Evolutionary conservation across 2,329 filamentous ascomycete genomes (phyloP).

Genomic region (Waltergamsia citrina): DNA sequence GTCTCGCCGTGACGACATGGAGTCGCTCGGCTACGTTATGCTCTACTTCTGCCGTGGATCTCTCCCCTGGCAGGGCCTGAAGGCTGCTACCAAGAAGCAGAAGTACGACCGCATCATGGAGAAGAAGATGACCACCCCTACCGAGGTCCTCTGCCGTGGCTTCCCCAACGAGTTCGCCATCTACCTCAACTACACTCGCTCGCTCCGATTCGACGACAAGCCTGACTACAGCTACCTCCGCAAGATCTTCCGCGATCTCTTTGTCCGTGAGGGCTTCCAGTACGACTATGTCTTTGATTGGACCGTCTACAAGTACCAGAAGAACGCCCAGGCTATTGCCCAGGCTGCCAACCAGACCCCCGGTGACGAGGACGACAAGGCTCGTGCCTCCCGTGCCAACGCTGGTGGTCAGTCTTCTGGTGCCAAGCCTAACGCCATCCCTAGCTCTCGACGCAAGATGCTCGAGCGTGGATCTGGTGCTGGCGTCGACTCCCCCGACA

Average conservation of each 20-base stretch:
- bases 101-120: slow-evolving; percentile 99
- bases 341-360: slow-evolving; percentile 62
- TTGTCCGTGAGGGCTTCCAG: slow-evolving; percentile 98
- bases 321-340: slow-evolving; percentile 93
- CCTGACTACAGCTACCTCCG: slow-evolving; percentile 98
- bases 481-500: slow-evolving; percentile 58
- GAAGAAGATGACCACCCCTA: slow-evolving; percentile 99
- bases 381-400: slow-evolving; percentile 56
- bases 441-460: slow-evolving; percentile 76
- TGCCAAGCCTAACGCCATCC: slow-evolving; percentile 60
- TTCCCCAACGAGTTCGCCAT: slow-evolving; percentile 99
- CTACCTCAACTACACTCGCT: slow-evolving; percentile 98
- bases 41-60: slow-evolving; percentile 99
- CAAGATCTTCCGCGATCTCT: slow-evolving; percentile 98
- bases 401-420: slow-evolving; percentile 54
- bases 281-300: slow-evolving; percentile 99
- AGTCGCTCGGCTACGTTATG: slow-evolving; percentile 98
- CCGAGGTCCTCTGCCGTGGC: slow-evolving; percentile 95
- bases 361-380: slow-evolving; percentile 74
- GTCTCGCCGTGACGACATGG: slow-evolving; percentile 98
- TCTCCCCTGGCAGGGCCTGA: slow-evolving; percentile 96
- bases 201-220: slow-evolving; percentile 98
- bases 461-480: slow-evolving; percentile 55
- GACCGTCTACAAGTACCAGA: slow-evolving; percentile 99
- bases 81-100: slow-evolving; percentile 99